These are phyloP conservation scores for Taphrina betulina DNA, from an alignment of 1,139 yeast species.

Conservation along the genomic window DNA sequence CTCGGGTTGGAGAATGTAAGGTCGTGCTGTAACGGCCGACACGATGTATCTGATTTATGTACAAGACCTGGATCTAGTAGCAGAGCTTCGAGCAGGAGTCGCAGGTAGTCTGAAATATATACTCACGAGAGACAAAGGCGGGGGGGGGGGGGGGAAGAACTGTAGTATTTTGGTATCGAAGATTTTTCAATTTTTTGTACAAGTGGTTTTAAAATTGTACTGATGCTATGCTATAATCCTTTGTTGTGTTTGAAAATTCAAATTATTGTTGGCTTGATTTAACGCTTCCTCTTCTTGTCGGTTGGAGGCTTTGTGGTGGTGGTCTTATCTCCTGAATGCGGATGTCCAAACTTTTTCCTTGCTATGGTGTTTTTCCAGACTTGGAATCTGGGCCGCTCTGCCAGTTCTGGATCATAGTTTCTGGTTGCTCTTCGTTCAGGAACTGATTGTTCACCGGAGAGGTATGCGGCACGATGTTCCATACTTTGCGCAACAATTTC, in stretches of 20 bases:
- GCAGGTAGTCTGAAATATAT: too few relatives aligned
- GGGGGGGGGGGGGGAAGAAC: too few relatives aligned
- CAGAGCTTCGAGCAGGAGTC: constrained; percentile 17
- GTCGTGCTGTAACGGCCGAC: constrained; percentile 39
- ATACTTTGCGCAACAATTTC: constrained; percentile 19
- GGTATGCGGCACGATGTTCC: constrained; percentile 16
- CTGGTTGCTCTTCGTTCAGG: constrained; percentile 20
- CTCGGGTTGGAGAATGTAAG: constrained; percentile 39
- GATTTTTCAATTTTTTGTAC: too few relatives aligned
- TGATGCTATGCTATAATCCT: too few relatives aligned
- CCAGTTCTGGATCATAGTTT: not conserved
- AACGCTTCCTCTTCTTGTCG: constrained; percentile 8
- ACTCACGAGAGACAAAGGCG: too few relatives aligned
- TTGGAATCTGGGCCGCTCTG: constrained; percentile 15
- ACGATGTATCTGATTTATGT: constrained; percentile 28
- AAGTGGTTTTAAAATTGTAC: too few relatives aligned
- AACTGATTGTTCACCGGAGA: not conserved
- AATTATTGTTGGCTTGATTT: too few relatives aligned
- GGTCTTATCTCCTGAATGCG: constrained; percentile 12
- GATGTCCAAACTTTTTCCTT: not conserved
- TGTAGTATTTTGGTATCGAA: too few relatives aligned
- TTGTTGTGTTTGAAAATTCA: too few relatives aligned
- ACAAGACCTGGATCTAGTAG: constrained; percentile 7
- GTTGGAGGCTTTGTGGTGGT: too few relatives aligned
- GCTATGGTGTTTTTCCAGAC: constrained; percentile 26